phyloP scores from a whole-genome alignment of 805 yeast species.

The Ogataea trehalophila region DNA sequence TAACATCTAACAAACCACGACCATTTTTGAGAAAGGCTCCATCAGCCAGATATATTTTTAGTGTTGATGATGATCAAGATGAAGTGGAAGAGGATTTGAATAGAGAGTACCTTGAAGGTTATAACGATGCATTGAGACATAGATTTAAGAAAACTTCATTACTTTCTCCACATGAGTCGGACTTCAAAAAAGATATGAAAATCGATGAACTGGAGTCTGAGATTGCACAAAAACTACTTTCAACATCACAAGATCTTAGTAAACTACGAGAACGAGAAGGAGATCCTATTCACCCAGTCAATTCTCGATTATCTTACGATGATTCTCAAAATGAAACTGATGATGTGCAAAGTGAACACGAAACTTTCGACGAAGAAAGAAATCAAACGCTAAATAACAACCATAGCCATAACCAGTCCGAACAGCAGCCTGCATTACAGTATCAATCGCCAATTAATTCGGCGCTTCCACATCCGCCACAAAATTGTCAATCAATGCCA shows the following conservation, averaged over 20 bases:
- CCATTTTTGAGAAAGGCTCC: slow-evolving; percentile 26
- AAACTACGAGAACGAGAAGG: slow-evolving; percentile 27
- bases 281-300: slow-evolving; percentile 16
- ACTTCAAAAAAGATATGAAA: slow-evolving; percentile 9
- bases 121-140: slow-evolving; percentile 59
- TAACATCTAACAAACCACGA: slow-evolving; percentile 14
- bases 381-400: neutral
- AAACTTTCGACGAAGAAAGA: slow-evolving; percentile 11
- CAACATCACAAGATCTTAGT: slow-evolving; percentile 23
- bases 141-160: slow-evolving; percentile 31
- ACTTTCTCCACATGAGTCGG: slow-evolving; percentile 2
- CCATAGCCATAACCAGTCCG: neutral
- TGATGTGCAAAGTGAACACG: slow-evolving; percentile 11
- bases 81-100: slow-evolving; percentile 61
- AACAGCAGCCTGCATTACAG: neutral
- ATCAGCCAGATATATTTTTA: slow-evolving; percentile 43
- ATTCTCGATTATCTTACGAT: slow-evolving; percentile 10
- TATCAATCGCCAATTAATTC: neutral
- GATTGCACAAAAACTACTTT: slow-evolving; percentile 19
- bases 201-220: slow-evolving; percentile 25
- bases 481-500: neutral
- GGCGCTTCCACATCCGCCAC: neutral
- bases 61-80: slow-evolving; percentile 78
- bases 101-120: slow-evolving; percentile 65
- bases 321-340: slow-evolving; percentile 7